Base-by-base conservation (phyloP, 1,139 yeast genomes). In the Suhomyces anneliseae region DNA sequence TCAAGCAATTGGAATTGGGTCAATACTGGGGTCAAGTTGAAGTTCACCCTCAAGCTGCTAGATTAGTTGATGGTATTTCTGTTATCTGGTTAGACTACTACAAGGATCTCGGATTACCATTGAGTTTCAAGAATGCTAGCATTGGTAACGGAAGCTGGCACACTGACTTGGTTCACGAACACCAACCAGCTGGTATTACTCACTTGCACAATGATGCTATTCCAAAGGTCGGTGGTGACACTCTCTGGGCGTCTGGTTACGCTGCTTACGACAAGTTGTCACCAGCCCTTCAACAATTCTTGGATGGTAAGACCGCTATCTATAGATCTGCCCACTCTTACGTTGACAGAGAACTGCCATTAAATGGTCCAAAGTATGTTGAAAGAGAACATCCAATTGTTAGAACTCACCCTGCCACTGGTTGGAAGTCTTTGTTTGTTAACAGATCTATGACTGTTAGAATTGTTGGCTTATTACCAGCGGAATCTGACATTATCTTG, bases 371-470 rank as follows among this genome's bases (percentile, higher is more conserved):
- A 26, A 67, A 66, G 57, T 58, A 49, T 45, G 60, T 74, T 44
- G 78, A 72, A 49, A 66, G 78, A 54, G 69, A 63, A 45, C 82
- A 77, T 55, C 81, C 81, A 2, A 36, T 78, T 19, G 69, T 78
- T 31, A 68, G 80, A 61, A 76, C 81, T 2, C 79, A 77, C 52
- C 82, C 82, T 14, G 79, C 74, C n/a, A 78, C 82, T 32, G 81
- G 81, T 3, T 76, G 81, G 81, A 78, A 77, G 59, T 65, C 74
- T 6, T 63, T 78, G 55, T 74, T 56, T 53, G 78, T 77, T 41
- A 77, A 76, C 64, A 63, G 79, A 44, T 54, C 66, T 10, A 68
- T 66, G 73, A 70, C 79, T 7, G 65, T 54, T 35, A 60, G 76
- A 39, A 76, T 76, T 49, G 70, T 74, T 32, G 82, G 81, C 0